Base-by-base conservation (phyloP, 805 yeast species). In the Ogataea ramenticola region DNA sequence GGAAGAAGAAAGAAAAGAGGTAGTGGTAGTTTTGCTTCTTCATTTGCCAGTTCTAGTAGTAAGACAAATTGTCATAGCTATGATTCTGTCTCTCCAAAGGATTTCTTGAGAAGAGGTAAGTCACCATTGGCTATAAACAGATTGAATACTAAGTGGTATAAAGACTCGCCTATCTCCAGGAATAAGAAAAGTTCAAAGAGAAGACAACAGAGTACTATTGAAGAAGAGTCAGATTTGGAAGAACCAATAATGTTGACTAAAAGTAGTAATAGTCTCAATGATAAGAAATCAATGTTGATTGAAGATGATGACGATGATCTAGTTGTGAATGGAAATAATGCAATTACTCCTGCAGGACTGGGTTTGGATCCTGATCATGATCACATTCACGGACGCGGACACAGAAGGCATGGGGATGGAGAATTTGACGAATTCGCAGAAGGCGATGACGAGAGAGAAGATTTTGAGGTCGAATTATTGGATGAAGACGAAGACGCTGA, bases 1-100 rank as follows among this genome's bases (percentile, higher is more conserved):
- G 63, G 64, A 11, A 49, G 60, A 19, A 43, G 48, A n/a, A 53
- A 45, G 42, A 43, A 43, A 83, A 24, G 22, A 19, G 33, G 52
- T 36, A 46, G 53, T 36, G 46, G 53, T 14, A 24, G 27, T 24
- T 24, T 10, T 24, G 27, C 27, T 24, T 24, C 27, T 24, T 7
- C 27, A 6, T 7, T 10, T 24, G 27, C 27, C 10, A 24, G 27
- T 24, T 10, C 27, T 24, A 7, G 10, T 24, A 10, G 27, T 24
- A 24, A 24, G 27, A 10, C 27, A 24, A 51, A 50, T 34, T 49
- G 46, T 30, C 49, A 31, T 9, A 43, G 43, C 11, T 41, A 40
- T 27, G 16, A 45, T n/a, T 40, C 46, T 42, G 44, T 47, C n/a
- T 36, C 47, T 30, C 36, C 46, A n/a, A 35, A 40, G 3, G 42